Evolutionary conservation across 192 early-diverging fungal genomes (phyloP).

Genomic region (Gaertneriomyces sp.): DNA sequence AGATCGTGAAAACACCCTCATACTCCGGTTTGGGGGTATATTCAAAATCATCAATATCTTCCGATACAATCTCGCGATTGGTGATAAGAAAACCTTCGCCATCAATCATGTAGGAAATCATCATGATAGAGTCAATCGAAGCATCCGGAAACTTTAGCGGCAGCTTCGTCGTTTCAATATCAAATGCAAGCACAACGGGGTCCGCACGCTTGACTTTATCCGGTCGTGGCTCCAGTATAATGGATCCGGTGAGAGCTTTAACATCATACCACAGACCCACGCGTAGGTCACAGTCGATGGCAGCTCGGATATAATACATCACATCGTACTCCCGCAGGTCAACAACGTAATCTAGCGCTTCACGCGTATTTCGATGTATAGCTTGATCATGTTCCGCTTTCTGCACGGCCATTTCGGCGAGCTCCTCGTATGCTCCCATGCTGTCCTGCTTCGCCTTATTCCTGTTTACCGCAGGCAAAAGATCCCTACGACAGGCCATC

Average conservation of each 20-base stretch:
- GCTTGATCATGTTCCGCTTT: constrained; percentile 1
- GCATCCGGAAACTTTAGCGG: constrained; percentile 98
- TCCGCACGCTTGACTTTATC: constrained; percentile 92
- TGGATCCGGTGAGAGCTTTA: constrained; percentile 49
- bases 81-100: constrained; percentile 96
- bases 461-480: constrained; percentile 65
- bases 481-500: constrained; percentile 63
- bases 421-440: constrained; percentile 65
- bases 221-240: constrained; percentile 60
- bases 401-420: constrained; percentile 46
- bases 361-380: constrained; percentile 36
- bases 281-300: constrained; percentile 88
- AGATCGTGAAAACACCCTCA: constrained; percentile 90
- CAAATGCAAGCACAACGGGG: constrained; percentile 90
- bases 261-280: constrained; percentile 96
- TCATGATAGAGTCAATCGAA: constrained; percentile 89
- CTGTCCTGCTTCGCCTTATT: constrained; percentile 67
- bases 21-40: constrained; percentile 97
- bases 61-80: constrained; percentile 90
- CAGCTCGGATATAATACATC: constrained; percentile 91
- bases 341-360: constrained; percentile 67
- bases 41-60: constrained; percentile 97
- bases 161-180: constrained; percentile 97
- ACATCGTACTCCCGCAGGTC: constrained; percentile 97
- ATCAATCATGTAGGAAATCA: constrained; percentile 99